Evolutionary conservation across 2,329 filamentous ascomycete genomes (phyloP).

Genomic region (Epichloe sp.): DNA sequence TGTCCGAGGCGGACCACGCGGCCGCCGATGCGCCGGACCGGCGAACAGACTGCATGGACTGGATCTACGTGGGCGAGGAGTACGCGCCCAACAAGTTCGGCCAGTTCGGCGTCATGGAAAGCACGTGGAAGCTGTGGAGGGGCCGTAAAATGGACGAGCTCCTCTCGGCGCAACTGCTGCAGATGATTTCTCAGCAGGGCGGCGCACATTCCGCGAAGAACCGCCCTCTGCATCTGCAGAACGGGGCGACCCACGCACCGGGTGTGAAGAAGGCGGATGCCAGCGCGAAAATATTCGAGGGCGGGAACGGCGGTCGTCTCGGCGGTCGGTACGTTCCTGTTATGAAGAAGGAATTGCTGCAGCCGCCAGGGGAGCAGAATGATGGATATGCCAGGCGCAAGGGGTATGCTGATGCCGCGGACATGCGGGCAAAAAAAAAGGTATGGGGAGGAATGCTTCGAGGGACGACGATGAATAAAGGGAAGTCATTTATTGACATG

Average conservation of each 20-base stretch:
- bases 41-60: constrained; percentile 50
- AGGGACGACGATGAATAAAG: constrained; percentile 12
- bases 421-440: constrained; percentile 26
- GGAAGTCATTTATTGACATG: constrained; percentile 2
- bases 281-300: constrained; percentile 35
- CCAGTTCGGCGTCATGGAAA: constrained; percentile 52
- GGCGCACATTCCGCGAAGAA: not conserved
- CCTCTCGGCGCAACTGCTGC: constrained; percentile 60
- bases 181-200: constrained; percentile 38
- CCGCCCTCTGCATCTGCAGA: not conserved
- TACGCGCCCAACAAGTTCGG: constrained; percentile 47
- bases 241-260: not conserved
- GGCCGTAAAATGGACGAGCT: constrained; percentile 82
- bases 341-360: constrained; percentile 35
- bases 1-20: not conserved
- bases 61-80: constrained; percentile 68
- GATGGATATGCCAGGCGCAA: constrained; percentile 48
- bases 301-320: constrained; percentile 36
- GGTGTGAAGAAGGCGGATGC: constrained; percentile 21
- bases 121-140: constrained; percentile 74
- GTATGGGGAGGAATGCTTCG: constrained; percentile 17
- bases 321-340: constrained; percentile 43
- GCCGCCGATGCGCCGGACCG: constrained; percentile 8
- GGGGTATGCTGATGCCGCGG: constrained; percentile 40
- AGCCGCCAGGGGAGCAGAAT: constrained; percentile 40